phyloP scores from a whole-genome alignment of 129 eudicot genomes.

The Solidago caesia region DNA sequence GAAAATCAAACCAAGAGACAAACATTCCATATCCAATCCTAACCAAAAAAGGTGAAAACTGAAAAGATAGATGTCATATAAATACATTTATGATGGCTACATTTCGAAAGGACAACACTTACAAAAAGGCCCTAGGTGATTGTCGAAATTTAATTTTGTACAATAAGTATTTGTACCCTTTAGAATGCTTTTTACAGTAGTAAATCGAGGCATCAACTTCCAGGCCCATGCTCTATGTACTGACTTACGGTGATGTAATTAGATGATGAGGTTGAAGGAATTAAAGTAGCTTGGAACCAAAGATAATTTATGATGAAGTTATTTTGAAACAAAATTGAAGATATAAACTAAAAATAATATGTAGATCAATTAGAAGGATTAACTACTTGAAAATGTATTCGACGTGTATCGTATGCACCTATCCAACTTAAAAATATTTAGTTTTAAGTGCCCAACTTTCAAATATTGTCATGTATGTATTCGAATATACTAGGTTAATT shows the following conservation, averaged over 20 bases:
- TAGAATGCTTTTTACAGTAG: constrained; percentile 7
- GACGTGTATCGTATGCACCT: too few species aligned
- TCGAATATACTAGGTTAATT: too few species aligned
- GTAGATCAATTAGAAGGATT: too few species aligned
- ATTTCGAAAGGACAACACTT: neutral
- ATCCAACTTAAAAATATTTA: too few species aligned
- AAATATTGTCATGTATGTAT: too few species aligned
- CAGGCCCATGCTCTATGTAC: constrained; percentile 24
- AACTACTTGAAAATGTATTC: too few species aligned
- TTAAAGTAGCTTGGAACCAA: neutral
- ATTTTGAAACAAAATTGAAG: neutral
- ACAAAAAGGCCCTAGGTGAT: constrained; percentile 1
- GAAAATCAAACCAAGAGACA: neutral
- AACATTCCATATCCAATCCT: neutral
- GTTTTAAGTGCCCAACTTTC: too few species aligned
- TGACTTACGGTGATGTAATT: neutral
- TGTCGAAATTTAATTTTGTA: constrained; percentile 16
- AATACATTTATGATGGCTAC: neutral
- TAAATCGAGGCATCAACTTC: constrained; percentile 10
- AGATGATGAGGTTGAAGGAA: neutral
- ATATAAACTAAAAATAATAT: too few species aligned
- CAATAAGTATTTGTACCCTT: constrained; percentile 23
- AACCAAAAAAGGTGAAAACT: neutral
- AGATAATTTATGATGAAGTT: neutral
- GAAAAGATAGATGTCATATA: neutral